phyloP scores from a whole-genome alignment of 257 asterid genomes.

The Rubia yunnanensis region DNA sequence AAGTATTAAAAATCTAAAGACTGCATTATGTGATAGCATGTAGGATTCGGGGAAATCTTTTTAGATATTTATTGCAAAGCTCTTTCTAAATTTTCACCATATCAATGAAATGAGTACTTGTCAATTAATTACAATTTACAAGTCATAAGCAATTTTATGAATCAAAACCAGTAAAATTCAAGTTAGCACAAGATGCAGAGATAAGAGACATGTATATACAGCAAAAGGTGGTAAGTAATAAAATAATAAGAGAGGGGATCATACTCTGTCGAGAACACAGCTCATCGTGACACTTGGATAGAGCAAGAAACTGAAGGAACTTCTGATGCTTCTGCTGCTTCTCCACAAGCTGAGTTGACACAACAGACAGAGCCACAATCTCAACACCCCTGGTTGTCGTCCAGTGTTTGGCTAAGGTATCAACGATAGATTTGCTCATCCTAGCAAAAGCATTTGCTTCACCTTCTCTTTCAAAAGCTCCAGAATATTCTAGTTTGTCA shows the following conservation, averaged over 20 bases:
- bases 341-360: conserved; percentile 72
- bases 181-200: neutral
- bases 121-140: neutral
- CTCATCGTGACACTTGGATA: conserved; percentile 94
- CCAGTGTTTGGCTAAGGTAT: conserved; percentile 97
- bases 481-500: conserved; percentile 53
- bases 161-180: neutral
- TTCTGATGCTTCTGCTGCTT: conserved; percentile 81
- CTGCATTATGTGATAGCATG: neutral
- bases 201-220: neutral
- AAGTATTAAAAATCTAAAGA: neutral
- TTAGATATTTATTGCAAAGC: neutral
- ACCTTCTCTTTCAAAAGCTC: conserved; percentile 93
- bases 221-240: neutral
- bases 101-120: neutral
- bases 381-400: conserved; percentile 91
- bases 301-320: conserved; percentile 91
- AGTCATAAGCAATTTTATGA: neutral
- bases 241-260: conserved; percentile 20
- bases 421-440: conserved; percentile 86
- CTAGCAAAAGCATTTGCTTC: conserved; percentile 71
- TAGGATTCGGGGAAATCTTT: neutral
- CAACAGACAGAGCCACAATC: conserved; percentile 61
- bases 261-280: conserved; percentile 75
- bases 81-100: neutral